These are phyloP conservation scores for Agrocybe praecox DNA, from an alignment of 768 basidiomycete species.

Conservation along the genomic window DNA sequence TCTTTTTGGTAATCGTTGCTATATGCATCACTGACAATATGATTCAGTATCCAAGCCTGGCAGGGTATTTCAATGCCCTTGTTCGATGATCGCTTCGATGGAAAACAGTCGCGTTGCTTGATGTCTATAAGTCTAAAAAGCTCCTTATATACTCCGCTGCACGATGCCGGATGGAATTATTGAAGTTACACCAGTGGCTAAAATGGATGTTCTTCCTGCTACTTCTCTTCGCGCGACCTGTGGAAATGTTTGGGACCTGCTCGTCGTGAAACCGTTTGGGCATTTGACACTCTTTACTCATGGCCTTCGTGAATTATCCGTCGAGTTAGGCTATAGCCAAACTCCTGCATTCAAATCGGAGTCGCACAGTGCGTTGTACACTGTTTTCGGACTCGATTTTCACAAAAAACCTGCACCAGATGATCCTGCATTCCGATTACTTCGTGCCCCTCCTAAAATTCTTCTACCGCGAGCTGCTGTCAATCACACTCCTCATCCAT, in stretches of 20 bases:
- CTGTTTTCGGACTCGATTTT: conserved; percentile 41
- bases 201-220: conserved; percentile 49
- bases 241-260: conserved; percentile 63
- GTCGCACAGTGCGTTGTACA: conserved; percentile 39
- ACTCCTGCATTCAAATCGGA: conserved; percentile 12
- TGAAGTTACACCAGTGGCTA: conserved; percentile 37
- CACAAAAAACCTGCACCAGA: conserved; percentile 18
- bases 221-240: conserved; percentile 67
- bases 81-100: conserved; percentile 70
- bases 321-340: conserved; percentile 28
- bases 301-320: conserved; percentile 46
- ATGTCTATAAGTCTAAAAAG: conserved; percentile 50
- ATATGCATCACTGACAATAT: conserved; percentile 1
- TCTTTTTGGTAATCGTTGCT: conserved; percentile 9
- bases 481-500: conserved; percentile 37
- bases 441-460: conserved; percentile 34
- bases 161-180: conserved; percentile 43
- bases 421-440: conserved; percentile 42
- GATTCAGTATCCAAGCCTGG: conserved; percentile 43
- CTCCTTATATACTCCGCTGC: conserved; percentile 51
- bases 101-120: conserved; percentile 48
- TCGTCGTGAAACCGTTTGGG: conserved; percentile 63
- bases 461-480: conserved; percentile 22
- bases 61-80: conserved; percentile 53
- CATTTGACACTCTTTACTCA: conserved; percentile 63